Percentiles rank a stretch among this genome's conserved stretches.
Conservation (phyloP, 208 protist genomes). For the Acanthamoeba healyi region DNA sequence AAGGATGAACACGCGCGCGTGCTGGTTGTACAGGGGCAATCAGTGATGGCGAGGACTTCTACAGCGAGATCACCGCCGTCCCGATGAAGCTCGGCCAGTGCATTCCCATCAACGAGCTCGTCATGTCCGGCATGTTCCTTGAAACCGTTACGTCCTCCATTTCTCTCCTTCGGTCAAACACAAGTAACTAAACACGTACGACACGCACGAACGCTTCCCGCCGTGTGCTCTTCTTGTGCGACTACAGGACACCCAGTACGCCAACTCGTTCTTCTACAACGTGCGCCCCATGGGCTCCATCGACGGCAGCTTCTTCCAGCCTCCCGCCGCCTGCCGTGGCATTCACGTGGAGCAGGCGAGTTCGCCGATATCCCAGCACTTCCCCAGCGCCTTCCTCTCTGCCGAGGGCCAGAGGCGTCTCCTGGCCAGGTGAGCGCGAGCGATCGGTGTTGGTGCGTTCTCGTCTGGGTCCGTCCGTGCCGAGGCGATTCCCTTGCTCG, state of each 20-base stretch:
- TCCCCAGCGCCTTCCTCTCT: neutral
- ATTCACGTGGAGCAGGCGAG: neutral
- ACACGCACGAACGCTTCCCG: too few relatives aligned
- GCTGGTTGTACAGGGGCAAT: neutral
- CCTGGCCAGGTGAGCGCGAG: neutral
- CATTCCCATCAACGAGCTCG: slow-evolving; percentile 56
- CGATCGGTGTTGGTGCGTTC: too few relatives aligned
- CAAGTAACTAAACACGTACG: too few relatives aligned
- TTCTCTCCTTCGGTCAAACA: neutral
- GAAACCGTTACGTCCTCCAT: slow-evolving; percentile 6
- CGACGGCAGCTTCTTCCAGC: neutral
- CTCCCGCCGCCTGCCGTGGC: neutral
- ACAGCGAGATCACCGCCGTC: slow-evolving; percentile 21
- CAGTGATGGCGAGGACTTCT: neutral
- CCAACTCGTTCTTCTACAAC: slow-evolving; percentile 43
- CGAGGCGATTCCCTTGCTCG: too few relatives aligned
- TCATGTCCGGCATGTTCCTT: slow-evolving; percentile 17
- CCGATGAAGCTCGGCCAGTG: neutral
- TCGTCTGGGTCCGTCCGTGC: too few relatives aligned
- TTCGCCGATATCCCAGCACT: neutral
- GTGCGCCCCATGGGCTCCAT: neutral
- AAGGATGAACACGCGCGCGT: neutral
- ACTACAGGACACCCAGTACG: neutral
- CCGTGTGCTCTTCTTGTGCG: neutral
- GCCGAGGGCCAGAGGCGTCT: neutral